These are phyloP conservation scores for Candida quercuum DNA, from an alignment of 805 yeast species.

Conservation along the genomic window DNA sequence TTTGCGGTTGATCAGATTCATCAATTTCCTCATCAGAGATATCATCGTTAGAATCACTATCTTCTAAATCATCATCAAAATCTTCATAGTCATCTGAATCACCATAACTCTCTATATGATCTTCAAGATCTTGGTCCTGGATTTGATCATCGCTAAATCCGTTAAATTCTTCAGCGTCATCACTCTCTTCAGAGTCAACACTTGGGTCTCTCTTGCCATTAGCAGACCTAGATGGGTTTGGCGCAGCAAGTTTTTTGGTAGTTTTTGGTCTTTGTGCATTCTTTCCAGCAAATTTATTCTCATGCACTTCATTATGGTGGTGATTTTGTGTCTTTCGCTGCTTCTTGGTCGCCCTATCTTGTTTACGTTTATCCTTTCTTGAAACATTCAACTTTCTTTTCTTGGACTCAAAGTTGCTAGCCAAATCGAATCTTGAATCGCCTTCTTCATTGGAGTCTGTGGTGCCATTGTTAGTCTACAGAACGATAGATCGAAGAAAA, in stretches of 20 bases:
- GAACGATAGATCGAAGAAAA: not conserved
- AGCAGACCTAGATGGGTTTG: no score
- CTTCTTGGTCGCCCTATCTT: constrained; percentile 32
- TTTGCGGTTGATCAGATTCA: constrained; percentile 4
- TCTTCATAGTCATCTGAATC: constrained; percentile 25
- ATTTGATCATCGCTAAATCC: constrained; percentile 21
- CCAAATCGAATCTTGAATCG: constrained; percentile 29
- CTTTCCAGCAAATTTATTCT: constrained; percentile 3
- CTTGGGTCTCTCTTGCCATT: not conserved
- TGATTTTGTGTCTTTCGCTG: constrained; percentile 20
- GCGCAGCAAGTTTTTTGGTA: constrained; percentile 24
- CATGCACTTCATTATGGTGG: no score
- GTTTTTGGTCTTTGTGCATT: constrained; percentile 15
- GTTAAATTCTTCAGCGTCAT: constrained; percentile 22
- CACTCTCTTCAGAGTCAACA: constrained; percentile 8
- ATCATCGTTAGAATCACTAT: constrained; percentile 11
- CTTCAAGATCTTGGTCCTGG: constrained; percentile 9
- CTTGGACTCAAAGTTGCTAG: constrained; percentile 27
- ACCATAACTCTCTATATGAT: constrained; percentile 11
- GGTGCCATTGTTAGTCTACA: constrained; percentile 2
- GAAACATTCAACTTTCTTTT: constrained; percentile 27
- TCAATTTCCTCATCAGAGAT: not conserved
- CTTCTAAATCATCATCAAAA: constrained; percentile 17
- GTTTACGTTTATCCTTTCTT: constrained; percentile 39
- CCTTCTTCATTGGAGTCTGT: not conserved